A percentile compares a stretch with the other conserved stretches of the same genome.
phyloP scores from a whole-genome alignment of 805 yeast genomes.

The Zygotorulaspora sp. region DNA sequence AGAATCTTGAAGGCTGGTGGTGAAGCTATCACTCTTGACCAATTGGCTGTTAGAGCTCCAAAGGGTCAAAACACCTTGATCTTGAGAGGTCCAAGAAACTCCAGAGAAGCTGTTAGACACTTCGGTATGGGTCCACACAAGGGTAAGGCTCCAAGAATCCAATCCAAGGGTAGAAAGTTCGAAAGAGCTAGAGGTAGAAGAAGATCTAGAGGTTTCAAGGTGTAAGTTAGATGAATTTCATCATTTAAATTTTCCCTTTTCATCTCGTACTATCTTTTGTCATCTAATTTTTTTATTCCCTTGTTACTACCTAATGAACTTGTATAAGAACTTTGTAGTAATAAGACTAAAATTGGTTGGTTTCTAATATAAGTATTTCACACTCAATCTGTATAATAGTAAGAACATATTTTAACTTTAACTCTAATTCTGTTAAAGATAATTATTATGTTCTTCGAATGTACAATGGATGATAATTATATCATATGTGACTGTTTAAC shows the following conservation, averaged over 20 bases:
- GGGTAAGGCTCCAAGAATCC: slow-evolving; percentile 98
- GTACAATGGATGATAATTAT: too few relatives aligned
- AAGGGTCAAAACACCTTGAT: slow-evolving; percentile 98
- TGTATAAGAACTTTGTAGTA: slow-evolving; percentile 14
- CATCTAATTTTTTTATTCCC: background rate
- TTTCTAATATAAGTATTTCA: background rate
- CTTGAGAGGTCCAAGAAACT: slow-evolving; percentile 97
- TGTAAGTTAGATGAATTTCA: slow-evolving; percentile 49
- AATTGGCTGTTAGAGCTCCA: slow-evolving; percentile 98
- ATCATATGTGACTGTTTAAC: background rate
- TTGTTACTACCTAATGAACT: slow-evolving; percentile 3
- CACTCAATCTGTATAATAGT: background rate
- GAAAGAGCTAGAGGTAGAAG: slow-evolving; percentile 99
- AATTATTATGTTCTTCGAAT: too few relatives aligned
- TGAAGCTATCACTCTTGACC: slow-evolving; percentile 98
- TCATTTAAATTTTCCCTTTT: slow-evolving; percentile 2
- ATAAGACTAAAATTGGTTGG: slow-evolving; percentile 9
- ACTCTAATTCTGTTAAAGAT: too few relatives aligned
- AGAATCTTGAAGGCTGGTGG: slow-evolving; percentile 98
- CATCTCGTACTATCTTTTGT: slow-evolving; percentile 3
- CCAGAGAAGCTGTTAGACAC: slow-evolving; percentile 99
- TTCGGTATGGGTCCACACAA: slow-evolving; percentile 99
- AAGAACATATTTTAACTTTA: too few relatives aligned
- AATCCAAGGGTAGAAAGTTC: slow-evolving; percentile 98
- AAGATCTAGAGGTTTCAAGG: slow-evolving; percentile 99